phyloP scores from a whole-genome alignment of 306 rosid species.

The Medicago arabica region DNA sequence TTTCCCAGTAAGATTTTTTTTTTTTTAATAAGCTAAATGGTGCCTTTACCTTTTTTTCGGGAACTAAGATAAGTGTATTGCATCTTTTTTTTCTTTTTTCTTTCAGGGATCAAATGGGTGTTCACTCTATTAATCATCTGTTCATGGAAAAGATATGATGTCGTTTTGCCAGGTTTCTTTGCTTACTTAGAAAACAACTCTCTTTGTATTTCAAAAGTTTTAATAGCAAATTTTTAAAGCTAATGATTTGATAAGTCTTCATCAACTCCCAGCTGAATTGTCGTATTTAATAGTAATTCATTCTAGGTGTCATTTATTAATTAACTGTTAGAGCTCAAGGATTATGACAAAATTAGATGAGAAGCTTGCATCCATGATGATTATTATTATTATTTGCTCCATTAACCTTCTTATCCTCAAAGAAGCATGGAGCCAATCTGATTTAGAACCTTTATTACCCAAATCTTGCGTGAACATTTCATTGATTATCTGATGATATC shows the following conservation, averaged over 20 bases:
- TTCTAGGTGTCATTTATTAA: not conserved
- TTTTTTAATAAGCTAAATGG: too few species aligned
- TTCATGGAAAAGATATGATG: slow-evolving; percentile 14
- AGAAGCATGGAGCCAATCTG: not conserved
- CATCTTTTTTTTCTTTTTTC: too few species aligned
- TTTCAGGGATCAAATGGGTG: too few species aligned
- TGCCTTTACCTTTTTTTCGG: too few species aligned
- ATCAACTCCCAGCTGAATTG: slow-evolving; percentile 20
- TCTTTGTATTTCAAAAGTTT: slow-evolving; percentile 7
- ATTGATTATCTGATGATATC: not conserved
- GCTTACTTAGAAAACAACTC: slow-evolving; percentile 5
- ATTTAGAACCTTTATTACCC: not conserved
- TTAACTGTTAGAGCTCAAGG: slow-evolving; percentile 13
- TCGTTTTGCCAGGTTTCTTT: slow-evolving; percentile 41
- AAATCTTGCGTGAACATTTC: not conserved
- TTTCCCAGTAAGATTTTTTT: too few species aligned
- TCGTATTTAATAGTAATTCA: not conserved
- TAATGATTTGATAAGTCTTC: slow-evolving; percentile 22
- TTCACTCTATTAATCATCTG: not conserved
- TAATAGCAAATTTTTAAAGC: slow-evolving; percentile 15
- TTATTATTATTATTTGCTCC: not conserved
- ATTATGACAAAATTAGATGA: slow-evolving; percentile 3
- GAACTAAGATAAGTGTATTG: too few species aligned
- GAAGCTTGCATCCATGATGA: not conserved
- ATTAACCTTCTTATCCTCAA: too few species aligned